Percentiles rank a stretch among this genome's conserved stretches.
These are phyloP conservation scores for Penicillium psychrosexuale DNA, from an alignment of 2,329 filamentous ascomycete genomes.

Conservation along the genomic window DNA sequence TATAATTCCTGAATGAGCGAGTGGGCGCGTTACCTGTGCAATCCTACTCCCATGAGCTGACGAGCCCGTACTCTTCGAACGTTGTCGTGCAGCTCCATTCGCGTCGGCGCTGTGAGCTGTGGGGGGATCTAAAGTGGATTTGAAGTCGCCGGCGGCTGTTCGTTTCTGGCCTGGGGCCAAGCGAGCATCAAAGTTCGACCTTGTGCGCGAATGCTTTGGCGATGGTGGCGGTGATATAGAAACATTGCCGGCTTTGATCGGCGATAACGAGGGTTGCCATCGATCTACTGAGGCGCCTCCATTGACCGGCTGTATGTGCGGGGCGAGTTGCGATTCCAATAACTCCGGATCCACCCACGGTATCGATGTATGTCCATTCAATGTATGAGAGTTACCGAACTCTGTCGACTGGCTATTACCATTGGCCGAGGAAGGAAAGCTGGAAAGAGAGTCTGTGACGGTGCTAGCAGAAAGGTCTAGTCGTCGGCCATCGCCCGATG, in stretches of 20 bases:
- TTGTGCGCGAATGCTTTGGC: conserved; percentile 1
- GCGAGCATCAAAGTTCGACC: conserved; percentile 5
- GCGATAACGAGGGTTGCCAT: conserved; percentile 9
- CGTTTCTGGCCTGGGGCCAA: conserved; percentile 59
- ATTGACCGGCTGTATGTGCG: conserved; percentile 6
- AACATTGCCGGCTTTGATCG: conserved; percentile 14
- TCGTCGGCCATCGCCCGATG: conserved; percentile 18
- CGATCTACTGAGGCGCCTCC: conserved; percentile 7
- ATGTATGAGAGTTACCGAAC: conserved; percentile 7
- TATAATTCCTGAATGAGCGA: background rate
- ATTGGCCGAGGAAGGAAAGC: conserved; percentile 14
- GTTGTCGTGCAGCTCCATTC: conserved; percentile 44
- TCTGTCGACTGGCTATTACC: conserved; percentile 11
- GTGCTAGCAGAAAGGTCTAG: conserved; percentile 19
- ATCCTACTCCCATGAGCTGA: conserved; percentile 67
- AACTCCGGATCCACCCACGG: conserved; percentile 6
- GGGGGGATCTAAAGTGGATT: conserved; percentile 42
- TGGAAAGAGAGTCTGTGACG: conserved; percentile 15
- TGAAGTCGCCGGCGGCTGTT: conserved; percentile 72
- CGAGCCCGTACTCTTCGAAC: conserved; percentile 70
- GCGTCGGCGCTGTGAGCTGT: conserved; percentile 29
- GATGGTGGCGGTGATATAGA: conserved; percentile 14
- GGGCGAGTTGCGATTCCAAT: conserved; percentile 6
- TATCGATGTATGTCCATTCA: conserved; percentile 7
- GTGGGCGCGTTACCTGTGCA: conserved; percentile 63